Conservation (phyloP, 495 filamentous ascomycete species). For the Tuber melanosporum region DNA sequence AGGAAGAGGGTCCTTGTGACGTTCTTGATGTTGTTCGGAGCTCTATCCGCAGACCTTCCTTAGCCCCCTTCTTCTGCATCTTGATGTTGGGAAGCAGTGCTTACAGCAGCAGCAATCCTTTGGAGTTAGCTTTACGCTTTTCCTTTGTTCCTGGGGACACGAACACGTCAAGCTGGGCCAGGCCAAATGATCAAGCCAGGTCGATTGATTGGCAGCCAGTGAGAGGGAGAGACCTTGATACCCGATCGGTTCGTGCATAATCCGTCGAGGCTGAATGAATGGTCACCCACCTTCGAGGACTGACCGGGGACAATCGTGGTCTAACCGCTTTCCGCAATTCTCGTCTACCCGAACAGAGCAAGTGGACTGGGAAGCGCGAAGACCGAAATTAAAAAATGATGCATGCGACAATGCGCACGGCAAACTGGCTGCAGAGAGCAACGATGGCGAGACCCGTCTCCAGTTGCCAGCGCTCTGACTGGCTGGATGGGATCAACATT, state of each 20-base stretch:
- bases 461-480: constrained; percentile 34
- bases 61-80: not conserved
- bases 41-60: not conserved
- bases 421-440: constrained; percentile 31
- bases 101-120: not conserved
- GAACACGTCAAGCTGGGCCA: constrained; percentile 39
- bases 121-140: constrained; percentile 10
- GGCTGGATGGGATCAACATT: constrained; percentile 36
- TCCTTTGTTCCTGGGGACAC: constrained; percentile 36
- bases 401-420: constrained; percentile 38
- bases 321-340: constrained; percentile 1
- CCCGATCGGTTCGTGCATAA: constrained; percentile 36
- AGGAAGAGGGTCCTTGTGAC: not conserved
- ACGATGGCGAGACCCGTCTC: constrained; percentile 39
- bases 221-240: constrained; percentile 18
- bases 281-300: constrained; percentile 20
- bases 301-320: constrained; percentile 19
- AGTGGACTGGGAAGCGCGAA: constrained; percentile 30
- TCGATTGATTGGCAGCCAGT: constrained; percentile 18
- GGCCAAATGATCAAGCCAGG: constrained; percentile 34
- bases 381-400: constrained; percentile 40
- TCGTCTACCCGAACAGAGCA: constrained; percentile 2
- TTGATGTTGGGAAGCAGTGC: not conserved
- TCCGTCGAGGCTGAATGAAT: constrained; percentile 35
- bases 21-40: not conserved